Percentiles rank a stretch among this genome's conserved stretches.
Evolutionary conservation across 2,329 filamentous ascomycete genomes (phyloP).

Genomic region (Fusarium virguliforme): DNA sequence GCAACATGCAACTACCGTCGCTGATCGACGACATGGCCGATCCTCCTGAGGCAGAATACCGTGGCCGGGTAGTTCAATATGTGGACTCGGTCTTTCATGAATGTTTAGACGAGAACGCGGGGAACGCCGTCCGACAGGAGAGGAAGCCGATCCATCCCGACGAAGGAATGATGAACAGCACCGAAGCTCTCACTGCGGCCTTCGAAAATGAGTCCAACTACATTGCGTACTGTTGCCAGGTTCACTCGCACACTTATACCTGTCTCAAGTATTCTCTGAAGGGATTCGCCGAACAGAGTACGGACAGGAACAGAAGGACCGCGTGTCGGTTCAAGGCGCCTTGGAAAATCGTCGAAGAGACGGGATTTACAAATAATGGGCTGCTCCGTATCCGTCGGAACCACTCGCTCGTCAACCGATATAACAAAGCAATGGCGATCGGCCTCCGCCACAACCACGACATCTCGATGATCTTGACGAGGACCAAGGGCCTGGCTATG

Average conservation of each 20-base stretch:
- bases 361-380: slow-evolving; percentile 3
- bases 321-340: slow-evolving; percentile 31
- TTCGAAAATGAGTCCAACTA: neutral
- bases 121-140: neutral
- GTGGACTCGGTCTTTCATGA: neutral
- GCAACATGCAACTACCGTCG: neutral
- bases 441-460: slow-evolving; percentile 25
- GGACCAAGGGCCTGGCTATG: slow-evolving; percentile 11
- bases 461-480: slow-evolving; percentile 16
- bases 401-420: slow-evolving; percentile 19
- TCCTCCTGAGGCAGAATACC: neutral
- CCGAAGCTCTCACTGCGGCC: neutral
- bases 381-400: slow-evolving; percentile 8
- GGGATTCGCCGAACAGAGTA: neutral
- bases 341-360: slow-evolving; percentile 3
- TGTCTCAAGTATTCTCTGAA: slow-evolving; percentile 2
- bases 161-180: neutral
- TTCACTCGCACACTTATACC: neutral
- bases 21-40: neutral
- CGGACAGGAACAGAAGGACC: neutral
- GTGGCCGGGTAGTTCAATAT: neutral
- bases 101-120: neutral
- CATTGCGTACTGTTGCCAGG: neutral
- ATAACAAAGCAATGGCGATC: slow-evolving; percentile 22
- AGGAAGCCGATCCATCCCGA: neutral